These are phyloP conservation scores for Citrus sinensis DNA, from an alignment of 345 rosid genomes.

Conservation along the genomic window DNA sequence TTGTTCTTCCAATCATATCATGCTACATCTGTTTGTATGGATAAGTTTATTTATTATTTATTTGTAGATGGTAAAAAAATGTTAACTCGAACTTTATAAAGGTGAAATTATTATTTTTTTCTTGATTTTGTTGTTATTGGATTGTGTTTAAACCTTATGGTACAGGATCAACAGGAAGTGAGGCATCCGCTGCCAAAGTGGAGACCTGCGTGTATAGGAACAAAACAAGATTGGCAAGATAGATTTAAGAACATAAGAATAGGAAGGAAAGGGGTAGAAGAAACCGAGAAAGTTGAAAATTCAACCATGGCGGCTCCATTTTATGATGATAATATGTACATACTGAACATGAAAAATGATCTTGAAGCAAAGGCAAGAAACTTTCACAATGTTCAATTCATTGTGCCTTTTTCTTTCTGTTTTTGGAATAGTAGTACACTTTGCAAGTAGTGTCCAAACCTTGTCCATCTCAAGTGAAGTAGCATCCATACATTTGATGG, in stretches of 20 bases:
- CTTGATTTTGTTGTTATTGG: background rate
- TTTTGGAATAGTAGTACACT: background rate
- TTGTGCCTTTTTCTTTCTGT: background rate
- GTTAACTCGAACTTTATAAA: background rate
- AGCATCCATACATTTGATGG: background rate
- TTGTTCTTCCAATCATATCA: background rate
- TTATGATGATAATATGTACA: slow-evolving; percentile 63
- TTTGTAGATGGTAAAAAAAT: background rate
- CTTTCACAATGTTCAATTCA: slow-evolving; percentile 4
- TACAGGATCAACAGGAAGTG: slow-evolving; percentile 55
- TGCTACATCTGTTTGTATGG: background rate
- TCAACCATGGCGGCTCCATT: slow-evolving; percentile 60
- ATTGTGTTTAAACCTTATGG: slow-evolving; percentile 9
- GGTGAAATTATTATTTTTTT: background rate
- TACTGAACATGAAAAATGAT: slow-evolving; percentile 63
- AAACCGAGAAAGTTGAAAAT: slow-evolving; percentile 52
- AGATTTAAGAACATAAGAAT: slow-evolving; percentile 60
- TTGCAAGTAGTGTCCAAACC: background rate
- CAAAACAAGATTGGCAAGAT: slow-evolving; percentile 86
- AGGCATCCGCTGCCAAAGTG: slow-evolving; percentile 47
- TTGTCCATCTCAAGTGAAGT: background rate
- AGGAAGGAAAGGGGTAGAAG: slow-evolving; percentile 67
- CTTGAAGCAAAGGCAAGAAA: slow-evolving; percentile 69
- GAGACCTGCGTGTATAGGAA: slow-evolving; percentile 53
- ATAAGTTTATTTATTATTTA: background rate